phyloP scores from a whole-genome alignment of 1,284 basidiomycete species.

The Marasmius oreades region DNA sequence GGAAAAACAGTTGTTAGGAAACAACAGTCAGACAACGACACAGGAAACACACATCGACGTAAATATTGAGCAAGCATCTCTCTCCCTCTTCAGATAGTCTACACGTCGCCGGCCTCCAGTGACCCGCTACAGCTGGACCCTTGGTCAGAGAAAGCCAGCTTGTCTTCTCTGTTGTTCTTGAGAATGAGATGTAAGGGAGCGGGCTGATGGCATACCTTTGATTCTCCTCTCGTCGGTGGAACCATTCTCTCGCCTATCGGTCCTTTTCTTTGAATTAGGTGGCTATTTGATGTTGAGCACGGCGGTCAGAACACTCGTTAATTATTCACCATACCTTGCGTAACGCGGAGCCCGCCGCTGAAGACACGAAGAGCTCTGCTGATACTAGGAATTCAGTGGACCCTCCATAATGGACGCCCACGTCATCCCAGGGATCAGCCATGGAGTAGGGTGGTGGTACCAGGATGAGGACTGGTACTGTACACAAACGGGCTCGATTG shows the following conservation, averaged over 20 bases:
- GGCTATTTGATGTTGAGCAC: conserved; percentile 21
- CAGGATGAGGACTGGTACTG: no score
- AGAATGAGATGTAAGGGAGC: conserved; percentile 6
- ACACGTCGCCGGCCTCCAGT: conserved; percentile 71
- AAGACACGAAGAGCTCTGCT: conserved; percentile 64
- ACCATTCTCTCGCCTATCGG: conserved; percentile 51
- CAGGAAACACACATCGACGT: conserved; percentile 56
- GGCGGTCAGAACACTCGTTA: conserved; percentile 1
- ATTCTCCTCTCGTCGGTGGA: conserved; percentile 45
- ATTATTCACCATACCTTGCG: conserved; percentile 51
- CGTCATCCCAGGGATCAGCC: conserved; percentile 23
- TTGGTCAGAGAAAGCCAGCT: conserved; percentile 67
- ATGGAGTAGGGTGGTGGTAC: conserved; percentile 17
- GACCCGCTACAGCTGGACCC: conserved; percentile 44
- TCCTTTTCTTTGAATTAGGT: conserved; percentile 41
- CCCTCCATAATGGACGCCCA: conserved; percentile 19
- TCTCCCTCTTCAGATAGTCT: conserved; percentile 65
- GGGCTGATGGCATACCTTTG: conserved; percentile 45
- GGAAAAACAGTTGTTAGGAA: conserved; percentile 13
- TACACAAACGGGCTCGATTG: not conserved
- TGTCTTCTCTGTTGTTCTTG: conserved; percentile 51
- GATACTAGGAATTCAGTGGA: conserved; percentile 43
- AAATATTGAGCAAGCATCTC: conserved; percentile 64
- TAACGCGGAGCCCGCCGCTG: conserved; percentile 44
- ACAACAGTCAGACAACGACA: conserved; percentile 8